Evolutionary conservation across 1,284 basidiomycete species (phyloP).

Genomic region (Puccinia horiana): DNA sequence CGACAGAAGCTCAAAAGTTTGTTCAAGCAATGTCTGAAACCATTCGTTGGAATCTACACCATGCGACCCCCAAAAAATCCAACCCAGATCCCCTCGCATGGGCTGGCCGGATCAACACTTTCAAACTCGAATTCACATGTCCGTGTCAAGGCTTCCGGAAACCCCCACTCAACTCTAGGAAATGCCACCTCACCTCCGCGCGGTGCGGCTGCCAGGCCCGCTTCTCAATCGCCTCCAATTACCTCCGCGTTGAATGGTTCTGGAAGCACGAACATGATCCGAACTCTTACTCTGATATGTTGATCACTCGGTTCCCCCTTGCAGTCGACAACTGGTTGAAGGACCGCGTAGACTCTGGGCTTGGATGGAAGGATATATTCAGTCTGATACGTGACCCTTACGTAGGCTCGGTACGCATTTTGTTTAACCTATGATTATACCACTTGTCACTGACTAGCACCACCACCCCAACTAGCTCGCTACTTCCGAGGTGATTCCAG

Average conservation of each 20-base stretch:
- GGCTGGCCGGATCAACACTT: too few species aligned
- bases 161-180: neutral
- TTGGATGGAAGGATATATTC: neutral
- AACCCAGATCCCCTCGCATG: too few species aligned
- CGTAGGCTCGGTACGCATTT: too few species aligned
- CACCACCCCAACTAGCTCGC: too few species aligned
- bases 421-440: too few species aligned
- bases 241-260: neutral
- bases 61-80: too few species aligned
- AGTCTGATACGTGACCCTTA: too few species aligned
- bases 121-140: too few species aligned
- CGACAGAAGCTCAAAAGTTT: neutral
- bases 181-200: neutral
- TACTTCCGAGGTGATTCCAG: too few species aligned
- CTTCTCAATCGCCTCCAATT: neutral
- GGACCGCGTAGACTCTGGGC: neutral
- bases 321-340: neutral
- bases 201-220: neutral
- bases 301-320: neutral
- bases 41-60: neutral
- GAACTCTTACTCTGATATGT: neutral
- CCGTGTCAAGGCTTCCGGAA: too few species aligned
- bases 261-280: conserved; percentile 1
- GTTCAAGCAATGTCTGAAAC: neutral
- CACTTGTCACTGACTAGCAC: too few species aligned